Evolutionary conservation across 441 rosid species (phyloP), one percentile per base, ranked within the genome.

Genomic region (Pelargonium exstipulatum): DNA sequence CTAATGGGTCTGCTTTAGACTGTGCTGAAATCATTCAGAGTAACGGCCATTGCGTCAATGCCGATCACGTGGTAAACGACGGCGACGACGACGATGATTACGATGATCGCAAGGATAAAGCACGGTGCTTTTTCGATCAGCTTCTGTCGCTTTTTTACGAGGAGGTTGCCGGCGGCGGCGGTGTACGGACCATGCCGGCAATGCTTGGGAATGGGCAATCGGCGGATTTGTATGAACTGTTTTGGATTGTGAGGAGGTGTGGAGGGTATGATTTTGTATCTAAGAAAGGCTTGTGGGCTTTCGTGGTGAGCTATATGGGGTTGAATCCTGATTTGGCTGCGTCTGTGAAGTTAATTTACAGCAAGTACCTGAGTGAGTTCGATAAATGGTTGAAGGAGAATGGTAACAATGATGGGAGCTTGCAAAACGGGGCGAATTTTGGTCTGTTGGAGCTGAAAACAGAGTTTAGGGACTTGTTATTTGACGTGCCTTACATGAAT

Each of bases 81-180:
- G 62, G 71, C 67, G 63, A 67, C 68, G 58, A 67, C 68, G 58
- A 74, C 68, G 69, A 68, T 46, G 74, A 46, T 40, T 51, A 64
- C 73, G 81, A 73, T 65, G 82, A 72, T 63, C 62, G 64, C 71
- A 78, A 71, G 64, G 82, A 57, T 65, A 80, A 71, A 62, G 22
- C 85, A 42, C 81, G 84, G 76, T 71, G 71, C 64, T 67, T 85
- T 74, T 86, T 91, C 81, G 84, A 80, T 78, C 74, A 82, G 80
- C 83, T 84, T 77, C 69, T 88, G 73, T 71, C 83, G 42, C 53
- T 78, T 67, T 83, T 82, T 62, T 64, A 71, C 26, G 77, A 78
- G 71, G 86, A 84, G 71, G 84, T 69, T 66, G 66, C 67, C 64
- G 2, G 43, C 60, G 68, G 80, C 80, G 90, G 82, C 68, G 78